phyloP scores from a whole-genome alignment of 2,329 filamentous ascomycete genomes.

The Fusarium tuaranense region DNA sequence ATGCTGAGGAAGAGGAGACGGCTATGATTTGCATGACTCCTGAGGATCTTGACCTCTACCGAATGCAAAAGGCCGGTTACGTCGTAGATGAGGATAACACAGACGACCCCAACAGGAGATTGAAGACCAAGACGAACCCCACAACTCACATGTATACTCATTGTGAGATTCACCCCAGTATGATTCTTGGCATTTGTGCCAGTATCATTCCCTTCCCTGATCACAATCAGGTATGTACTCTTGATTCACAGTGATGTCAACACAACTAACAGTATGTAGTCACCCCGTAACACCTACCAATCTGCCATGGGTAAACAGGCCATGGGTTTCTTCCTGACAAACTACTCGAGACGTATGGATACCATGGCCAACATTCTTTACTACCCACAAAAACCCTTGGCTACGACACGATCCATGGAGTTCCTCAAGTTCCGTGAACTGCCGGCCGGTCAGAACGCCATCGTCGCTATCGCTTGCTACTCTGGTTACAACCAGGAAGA shows the following conservation, averaged over 20 bases:
- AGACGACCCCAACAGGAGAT: slow-evolving; percentile 82
- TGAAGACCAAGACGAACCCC: slow-evolving; percentile 89
- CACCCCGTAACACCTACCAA: slow-evolving; percentile 98
- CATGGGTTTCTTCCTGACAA: slow-evolving; percentile 99
- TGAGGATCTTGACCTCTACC: slow-evolving; percentile 87
- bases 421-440: slow-evolving; percentile 98
- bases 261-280: slow-evolving; percentile 61
- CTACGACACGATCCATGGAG: slow-evolving; percentile 97
- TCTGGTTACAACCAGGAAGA: slow-evolving; percentile 99
- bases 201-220: slow-evolving; percentile 99
- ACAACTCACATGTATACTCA: slow-evolving; percentile 95
- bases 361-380: slow-evolving; percentile 99
- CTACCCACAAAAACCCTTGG: slow-evolving; percentile 97
- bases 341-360: slow-evolving; percentile 97
- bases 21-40: slow-evolving; percentile 99
- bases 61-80: slow-evolving; percentile 75
- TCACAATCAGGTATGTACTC: slow-evolving; percentile 81
- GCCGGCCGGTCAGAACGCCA: slow-evolving; percentile 96
- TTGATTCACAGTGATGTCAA: neutral
- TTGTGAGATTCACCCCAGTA: slow-evolving; percentile 98
- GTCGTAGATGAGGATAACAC: slow-evolving; percentile 70
- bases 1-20: slow-evolving; percentile 98
- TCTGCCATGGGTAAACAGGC: slow-evolving; percentile 99
- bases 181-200: slow-evolving; percentile 98
- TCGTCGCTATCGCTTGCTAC: slow-evolving; percentile 97